These are phyloP conservation scores for Schoenoplectus tabernaemontani DNA, from an alignment of 202 grass and related monocot species.

Conservation along the genomic window DNA sequence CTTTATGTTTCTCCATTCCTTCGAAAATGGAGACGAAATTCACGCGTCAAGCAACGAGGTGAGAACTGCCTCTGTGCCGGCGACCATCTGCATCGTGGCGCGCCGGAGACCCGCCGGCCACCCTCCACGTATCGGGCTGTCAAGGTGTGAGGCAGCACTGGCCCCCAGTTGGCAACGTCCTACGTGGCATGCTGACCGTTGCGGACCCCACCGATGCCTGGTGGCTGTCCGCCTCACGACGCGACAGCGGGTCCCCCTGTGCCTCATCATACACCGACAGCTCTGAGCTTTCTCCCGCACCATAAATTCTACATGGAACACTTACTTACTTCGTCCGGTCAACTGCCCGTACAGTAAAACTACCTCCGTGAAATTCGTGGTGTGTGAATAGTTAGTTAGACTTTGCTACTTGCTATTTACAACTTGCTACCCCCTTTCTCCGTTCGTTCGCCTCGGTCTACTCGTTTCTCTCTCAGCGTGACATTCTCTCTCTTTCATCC, in stretches of 20 bases:
- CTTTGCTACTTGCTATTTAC: neutral
- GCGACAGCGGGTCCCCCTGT: conserved; percentile 45
- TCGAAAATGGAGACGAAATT: neutral
- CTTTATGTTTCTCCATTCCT: too few relatives aligned
- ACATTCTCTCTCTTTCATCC: neutral
- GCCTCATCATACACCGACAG: conserved; percentile 31
- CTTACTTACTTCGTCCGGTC: neutral
- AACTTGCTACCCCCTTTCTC: conserved; percentile 3
- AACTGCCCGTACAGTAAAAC: neutral
- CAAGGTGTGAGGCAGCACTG: conserved; percentile 9
- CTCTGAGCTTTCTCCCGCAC: conserved; percentile 31
- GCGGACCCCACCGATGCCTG: conserved; percentile 41
- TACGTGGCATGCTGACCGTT: neutral
- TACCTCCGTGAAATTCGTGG: conserved; percentile 5
- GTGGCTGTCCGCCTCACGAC: conserved; percentile 29
- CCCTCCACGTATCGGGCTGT: conserved; percentile 25
- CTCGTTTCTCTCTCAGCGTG: too few relatives aligned
- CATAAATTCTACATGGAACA: neutral
- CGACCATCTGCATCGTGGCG: neutral
- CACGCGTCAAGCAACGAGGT: neutral
- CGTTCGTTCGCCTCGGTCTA: conserved; percentile 2
- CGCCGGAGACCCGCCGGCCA: neutral
- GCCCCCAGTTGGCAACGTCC: conserved; percentile 14
- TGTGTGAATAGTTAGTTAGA: neutral
- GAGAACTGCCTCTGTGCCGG: neutral